These are phyloP conservation scores for Imleria badia DNA, from an alignment of 768 basidiomycete genomes.

Conservation along the genomic window DNA sequence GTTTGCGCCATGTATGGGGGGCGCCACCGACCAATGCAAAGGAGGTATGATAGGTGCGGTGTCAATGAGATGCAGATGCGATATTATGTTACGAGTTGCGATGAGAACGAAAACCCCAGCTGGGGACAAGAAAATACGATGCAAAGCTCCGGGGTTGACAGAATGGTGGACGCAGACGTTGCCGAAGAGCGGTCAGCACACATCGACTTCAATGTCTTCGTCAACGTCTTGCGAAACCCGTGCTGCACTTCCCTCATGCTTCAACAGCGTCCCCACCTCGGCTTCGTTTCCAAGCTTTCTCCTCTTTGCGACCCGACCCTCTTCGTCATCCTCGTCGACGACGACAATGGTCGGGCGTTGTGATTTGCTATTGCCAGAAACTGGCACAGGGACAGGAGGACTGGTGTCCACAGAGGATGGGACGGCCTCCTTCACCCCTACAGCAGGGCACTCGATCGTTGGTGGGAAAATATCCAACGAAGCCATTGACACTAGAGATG, in stretches of 20 bases:
- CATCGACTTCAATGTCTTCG: conserved; percentile 31
- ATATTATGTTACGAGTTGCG: conserved; percentile 10
- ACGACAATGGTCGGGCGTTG: conserved; percentile 58
- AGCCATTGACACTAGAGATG: neutral
- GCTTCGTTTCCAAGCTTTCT: conserved; percentile 35
- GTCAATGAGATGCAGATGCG: conserved; percentile 18
- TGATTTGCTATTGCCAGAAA: conserved; percentile 23
- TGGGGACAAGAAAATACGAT: conserved; percentile 4
- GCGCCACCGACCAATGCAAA: conserved; percentile 10
- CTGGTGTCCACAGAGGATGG: conserved; percentile 17
- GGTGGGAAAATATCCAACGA: conserved; percentile 14
- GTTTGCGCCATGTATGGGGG: conserved; percentile 5
- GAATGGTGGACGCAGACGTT: neutral
- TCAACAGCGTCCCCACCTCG: neutral
- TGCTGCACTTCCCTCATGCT: neutral
- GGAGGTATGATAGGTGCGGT: conserved; percentile 18
- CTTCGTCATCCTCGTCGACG: conserved; percentile 55
- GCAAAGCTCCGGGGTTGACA: neutral
- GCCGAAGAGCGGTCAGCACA: conserved; percentile 19
- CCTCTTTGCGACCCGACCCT: conserved; percentile 56
- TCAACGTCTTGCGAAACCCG: conserved; percentile 17
- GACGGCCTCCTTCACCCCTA: conserved; percentile 19
- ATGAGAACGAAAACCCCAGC: neutral
- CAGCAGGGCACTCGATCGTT: neutral
- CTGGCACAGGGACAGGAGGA: conserved; percentile 35